phyloP scores from a whole-genome alignment of 768 basidiomycete genomes.

The Lentinula sp. region DNA sequence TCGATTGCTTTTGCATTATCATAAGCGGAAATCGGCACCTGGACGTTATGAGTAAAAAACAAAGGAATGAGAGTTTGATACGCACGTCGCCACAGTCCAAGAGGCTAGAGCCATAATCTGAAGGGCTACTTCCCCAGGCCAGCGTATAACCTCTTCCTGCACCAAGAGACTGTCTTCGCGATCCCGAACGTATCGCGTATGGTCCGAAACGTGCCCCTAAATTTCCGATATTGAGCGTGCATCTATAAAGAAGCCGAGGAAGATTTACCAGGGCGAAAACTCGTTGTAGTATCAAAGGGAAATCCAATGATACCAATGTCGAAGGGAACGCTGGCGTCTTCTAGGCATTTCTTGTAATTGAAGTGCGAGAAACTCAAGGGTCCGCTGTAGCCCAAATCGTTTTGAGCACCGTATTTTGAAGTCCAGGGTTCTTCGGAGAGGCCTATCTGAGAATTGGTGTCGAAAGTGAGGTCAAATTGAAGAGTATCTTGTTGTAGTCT shows the following conservation, averaged over 20 bases:
- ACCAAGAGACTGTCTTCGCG: slow-evolving; percentile 34
- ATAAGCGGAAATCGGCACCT: slow-evolving; percentile 35
- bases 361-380: slow-evolving; percentile 63
- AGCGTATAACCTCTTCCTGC: slow-evolving; percentile 40
- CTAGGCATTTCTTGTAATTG: slow-evolving; percentile 50
- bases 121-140: slow-evolving; percentile 50
- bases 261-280: slow-evolving; percentile 30
- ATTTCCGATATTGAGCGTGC: not conserved
- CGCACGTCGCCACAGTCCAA: slow-evolving; percentile 67
- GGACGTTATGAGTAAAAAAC: not conserved
- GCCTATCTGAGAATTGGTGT: not conserved
- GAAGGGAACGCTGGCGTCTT: slow-evolving; percentile 33
- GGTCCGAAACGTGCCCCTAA: slow-evolving; percentile 67
- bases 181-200: slow-evolving; percentile 57
- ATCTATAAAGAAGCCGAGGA: not conserved
- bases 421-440: slow-evolving; percentile 33
- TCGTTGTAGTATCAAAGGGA: slow-evolving; percentile 52
- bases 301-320: slow-evolving; percentile 64
- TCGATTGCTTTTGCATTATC: slow-evolving; percentile 60
- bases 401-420: slow-evolving; percentile 46
- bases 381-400: slow-evolving; percentile 56
- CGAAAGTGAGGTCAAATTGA: not conserved
- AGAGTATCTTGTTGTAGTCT: not conserved
- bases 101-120: slow-evolving; percentile 35
- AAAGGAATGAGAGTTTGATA: not conserved